Evolutionary conservation across 2,329 filamentous ascomycete genomes (phyloP).

Genomic region (Colletotrichum musicola): DNA sequence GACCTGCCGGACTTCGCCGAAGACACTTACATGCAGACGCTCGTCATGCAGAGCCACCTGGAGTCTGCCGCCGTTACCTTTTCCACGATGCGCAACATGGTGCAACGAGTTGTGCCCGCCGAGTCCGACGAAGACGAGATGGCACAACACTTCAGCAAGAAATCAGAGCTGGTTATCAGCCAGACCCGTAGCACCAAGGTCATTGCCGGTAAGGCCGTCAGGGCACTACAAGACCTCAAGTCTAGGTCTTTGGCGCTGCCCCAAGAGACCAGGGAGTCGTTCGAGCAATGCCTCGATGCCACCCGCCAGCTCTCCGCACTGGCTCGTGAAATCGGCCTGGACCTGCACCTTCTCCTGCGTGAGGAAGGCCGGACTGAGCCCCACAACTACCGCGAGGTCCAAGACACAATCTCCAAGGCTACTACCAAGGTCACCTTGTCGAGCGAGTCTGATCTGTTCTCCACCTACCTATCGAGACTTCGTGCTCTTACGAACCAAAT

Average conservation of each 20-base stretch:
- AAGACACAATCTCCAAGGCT: constrained; percentile 71
- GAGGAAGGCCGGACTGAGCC: constrained; percentile 79
- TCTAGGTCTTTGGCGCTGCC: constrained; percentile 80
- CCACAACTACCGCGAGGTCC: constrained; percentile 75
- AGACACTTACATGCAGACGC: constrained; percentile 81
- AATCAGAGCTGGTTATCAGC: constrained; percentile 77
- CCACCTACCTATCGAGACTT: constrained; percentile 75
- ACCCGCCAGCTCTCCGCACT: constrained; percentile 76
- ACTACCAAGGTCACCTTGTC: constrained; percentile 64
- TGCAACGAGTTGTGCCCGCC: constrained; percentile 72
- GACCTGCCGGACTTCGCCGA: constrained; percentile 81
- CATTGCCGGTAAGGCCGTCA: constrained; percentile 81
- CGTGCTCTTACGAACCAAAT: constrained; percentile 74
- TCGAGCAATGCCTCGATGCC: constrained; percentile 76
- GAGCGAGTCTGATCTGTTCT: constrained; percentile 77
- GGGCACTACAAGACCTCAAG: constrained; percentile 82
- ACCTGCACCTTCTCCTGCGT: constrained; percentile 74
- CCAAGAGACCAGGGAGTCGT: constrained; percentile 74
- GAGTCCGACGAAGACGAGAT: constrained; percentile 74
- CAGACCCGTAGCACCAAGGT: constrained; percentile 88
- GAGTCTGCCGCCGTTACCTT: constrained; percentile 81
- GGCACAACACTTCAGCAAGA: constrained; percentile 75
- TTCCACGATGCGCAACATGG: constrained; percentile 71
- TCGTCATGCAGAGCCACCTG: constrained; percentile 83
- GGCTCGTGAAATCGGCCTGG: constrained; percentile 74